Evolutionary conservation across 192 early-diverging fungal species (phyloP).

Genomic region (Backusella morwellensis): DNA sequence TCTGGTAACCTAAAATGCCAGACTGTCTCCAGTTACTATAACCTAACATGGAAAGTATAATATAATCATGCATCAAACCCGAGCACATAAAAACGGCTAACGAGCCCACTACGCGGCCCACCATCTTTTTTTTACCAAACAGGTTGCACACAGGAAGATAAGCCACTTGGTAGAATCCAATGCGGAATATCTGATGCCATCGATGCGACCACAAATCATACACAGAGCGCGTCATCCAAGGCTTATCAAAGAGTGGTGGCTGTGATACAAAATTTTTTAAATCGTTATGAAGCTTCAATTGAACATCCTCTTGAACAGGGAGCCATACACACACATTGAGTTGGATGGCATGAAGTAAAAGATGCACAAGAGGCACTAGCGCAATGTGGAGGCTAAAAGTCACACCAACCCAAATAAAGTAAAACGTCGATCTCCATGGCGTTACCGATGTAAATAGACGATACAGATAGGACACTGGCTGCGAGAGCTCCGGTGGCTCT

Average conservation of each 20-base stretch:
- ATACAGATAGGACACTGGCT: neutral
- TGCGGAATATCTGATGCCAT: conserved; percentile 30
- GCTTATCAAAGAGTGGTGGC: conserved; percentile 20
- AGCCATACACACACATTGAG: neutral
- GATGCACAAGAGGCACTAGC: neutral
- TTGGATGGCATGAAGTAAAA: neutral
- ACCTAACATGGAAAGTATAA: conserved; percentile 20
- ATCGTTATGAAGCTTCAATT: neutral
- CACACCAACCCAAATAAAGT: conserved; percentile 6
- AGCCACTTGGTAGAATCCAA: conserved; percentile 18
- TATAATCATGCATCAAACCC: conserved; percentile 31
- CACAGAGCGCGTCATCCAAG: conserved; percentile 16
- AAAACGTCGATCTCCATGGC: neutral
- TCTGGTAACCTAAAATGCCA: conserved; percentile 20
- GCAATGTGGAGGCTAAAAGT: neutral
- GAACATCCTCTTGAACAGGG: too few species aligned
- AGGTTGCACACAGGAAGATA: conserved; percentile 8
- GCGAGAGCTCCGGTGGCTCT: neutral
- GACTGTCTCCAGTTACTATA: conserved; percentile 6
- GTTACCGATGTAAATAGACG: neutral
- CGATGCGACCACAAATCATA: conserved; percentile 26
- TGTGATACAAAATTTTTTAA: conserved; percentile 1
- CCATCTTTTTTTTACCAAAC: neutral
- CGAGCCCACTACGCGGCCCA: neutral
- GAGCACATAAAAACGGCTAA: conserved; percentile 21